Conservation (phyloP, 139 green algal genomes). For the Pseudopediastrum boryanum region DNA sequence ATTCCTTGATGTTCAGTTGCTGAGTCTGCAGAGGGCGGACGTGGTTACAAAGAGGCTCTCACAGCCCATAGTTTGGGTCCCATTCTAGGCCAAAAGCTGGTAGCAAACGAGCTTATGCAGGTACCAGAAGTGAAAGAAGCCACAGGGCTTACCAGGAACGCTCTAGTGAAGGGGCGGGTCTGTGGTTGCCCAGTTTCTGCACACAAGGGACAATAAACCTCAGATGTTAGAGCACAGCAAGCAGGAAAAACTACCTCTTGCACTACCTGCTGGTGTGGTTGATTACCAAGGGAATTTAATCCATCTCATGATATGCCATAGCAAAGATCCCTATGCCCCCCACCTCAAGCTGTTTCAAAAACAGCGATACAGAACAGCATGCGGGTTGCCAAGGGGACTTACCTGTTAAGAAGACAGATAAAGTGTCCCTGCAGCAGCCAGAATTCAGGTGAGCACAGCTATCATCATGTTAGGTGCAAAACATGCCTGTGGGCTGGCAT, state of each 20-base stretch:
- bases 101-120: background rate
- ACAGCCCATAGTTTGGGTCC: background rate
- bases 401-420: slow-evolving; percentile 61
- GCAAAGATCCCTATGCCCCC: background rate
- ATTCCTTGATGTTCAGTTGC: slow-evolving; percentile 44
- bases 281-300: background rate
- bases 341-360: background rate
- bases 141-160: slow-evolving; percentile 41
- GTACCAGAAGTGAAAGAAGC: background rate
- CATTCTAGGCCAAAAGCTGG: background rate
- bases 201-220: background rate
- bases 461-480: no score
- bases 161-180: slow-evolving; percentile 48
- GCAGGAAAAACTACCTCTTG: background rate
- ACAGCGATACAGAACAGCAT: background rate
- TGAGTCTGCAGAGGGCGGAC: slow-evolving; percentile 3
- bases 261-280: background rate
- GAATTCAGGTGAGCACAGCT: background rate
- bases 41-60: background rate
- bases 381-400: background rate
- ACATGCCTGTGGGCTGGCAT: no score
- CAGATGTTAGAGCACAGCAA: background rate
- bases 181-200: slow-evolving; percentile 54
- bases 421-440: slow-evolving; percentile 44
- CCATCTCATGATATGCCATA: background rate